These are phyloP conservation scores for Mortierella antarctica DNA, from an alignment of 192 early-diverging fungal species.

Conservation along the genomic window DNA sequence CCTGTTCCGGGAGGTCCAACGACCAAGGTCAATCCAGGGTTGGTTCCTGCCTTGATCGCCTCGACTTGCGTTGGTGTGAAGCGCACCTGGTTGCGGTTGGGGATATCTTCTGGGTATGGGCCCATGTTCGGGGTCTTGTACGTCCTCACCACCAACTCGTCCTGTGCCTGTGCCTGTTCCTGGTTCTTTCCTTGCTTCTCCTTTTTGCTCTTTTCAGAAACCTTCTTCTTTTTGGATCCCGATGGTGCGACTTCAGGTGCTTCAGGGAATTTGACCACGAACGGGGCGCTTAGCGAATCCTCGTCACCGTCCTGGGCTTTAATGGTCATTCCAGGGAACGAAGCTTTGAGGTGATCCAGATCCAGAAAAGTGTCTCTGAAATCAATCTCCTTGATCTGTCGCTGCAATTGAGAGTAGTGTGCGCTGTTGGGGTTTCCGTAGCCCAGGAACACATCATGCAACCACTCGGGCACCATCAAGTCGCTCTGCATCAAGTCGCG, in stretches of 20 bases:
- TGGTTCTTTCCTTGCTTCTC: conserved; percentile 22
- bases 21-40: conserved; percentile 89
- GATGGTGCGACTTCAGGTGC: conserved; percentile 24
- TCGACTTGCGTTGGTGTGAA: conserved; percentile 91
- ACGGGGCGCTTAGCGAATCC: conserved; percentile 69
- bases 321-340: conserved; percentile 69
- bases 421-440: conserved; percentile 93
- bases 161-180: conserved; percentile 41
- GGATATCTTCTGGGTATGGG: conserved; percentile 78
- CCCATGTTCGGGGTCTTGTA: conserved; percentile 77
- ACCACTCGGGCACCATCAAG: conserved; percentile 89
- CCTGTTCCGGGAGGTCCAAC: conserved; percentile 99
- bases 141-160: conserved; percentile 67
- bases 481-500: conserved; percentile 89
- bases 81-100: conserved; percentile 74
- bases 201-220: conserved; percentile 57
- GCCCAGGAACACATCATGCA: conserved; percentile 91
- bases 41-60: conserved; percentile 88
- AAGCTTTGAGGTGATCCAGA: conserved; percentile 76
- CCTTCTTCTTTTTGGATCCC: conserved; percentile 45
- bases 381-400: conserved; percentile 69
- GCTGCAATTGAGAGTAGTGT: conserved; percentile 71
- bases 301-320: conserved; percentile 46
- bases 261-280: conserved; percentile 77
- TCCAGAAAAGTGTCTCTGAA: conserved; percentile 93